phyloP scores from a whole-genome alignment of 1,139 yeast genomes.

The Diutina sp. region DNA sequence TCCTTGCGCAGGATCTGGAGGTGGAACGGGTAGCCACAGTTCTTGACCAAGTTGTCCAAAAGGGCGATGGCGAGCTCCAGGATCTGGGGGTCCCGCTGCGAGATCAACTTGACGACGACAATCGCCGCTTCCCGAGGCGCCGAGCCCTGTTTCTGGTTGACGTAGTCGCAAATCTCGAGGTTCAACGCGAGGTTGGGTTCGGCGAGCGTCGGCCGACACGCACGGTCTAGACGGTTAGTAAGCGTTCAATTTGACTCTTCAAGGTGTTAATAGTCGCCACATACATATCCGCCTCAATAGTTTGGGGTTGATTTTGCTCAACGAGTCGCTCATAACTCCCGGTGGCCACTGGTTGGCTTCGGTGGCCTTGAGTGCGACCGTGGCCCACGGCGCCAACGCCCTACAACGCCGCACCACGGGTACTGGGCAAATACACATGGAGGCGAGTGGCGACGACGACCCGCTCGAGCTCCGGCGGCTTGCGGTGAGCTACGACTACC shows the following conservation, averaged over 20 bases:
- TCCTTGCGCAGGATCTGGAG: slow-evolving; percentile 91
- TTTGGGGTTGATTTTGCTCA: slow-evolving; percentile 41
- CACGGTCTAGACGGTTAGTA: slow-evolving; percentile 41
- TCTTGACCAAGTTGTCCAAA: slow-evolving; percentile 85
- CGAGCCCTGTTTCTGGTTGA: slow-evolving; percentile 85
- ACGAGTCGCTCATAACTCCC: slow-evolving; percentile 15
- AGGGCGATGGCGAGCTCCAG: slow-evolving; percentile 43
- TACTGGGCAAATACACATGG: neutral
- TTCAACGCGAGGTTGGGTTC: slow-evolving; percentile 88
- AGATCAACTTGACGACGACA: slow-evolving; percentile 75
- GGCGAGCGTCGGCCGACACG: slow-evolving; percentile 71
- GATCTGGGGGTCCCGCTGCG: slow-evolving; percentile 75
- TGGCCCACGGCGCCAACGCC: neutral
- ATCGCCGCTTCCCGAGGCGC: slow-evolving; percentile 90
- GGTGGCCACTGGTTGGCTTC: neutral
- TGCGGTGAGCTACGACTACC: slow-evolving; percentile 49
- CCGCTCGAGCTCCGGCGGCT: slow-evolving; percentile 50
- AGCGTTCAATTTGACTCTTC: neutral
- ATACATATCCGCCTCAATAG: slow-evolving; percentile 52
- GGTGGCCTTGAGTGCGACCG: neutral
- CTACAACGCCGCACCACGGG: neutral
- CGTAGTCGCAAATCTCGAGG: slow-evolving; percentile 84
- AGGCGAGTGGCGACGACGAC: slow-evolving; percentile 22
- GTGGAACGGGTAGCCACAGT: slow-evolving; percentile 96
- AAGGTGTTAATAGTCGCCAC: slow-evolving; percentile 10